Evolutionary conservation across 805 yeast species (phyloP).

Genomic region (Candida ponderosae): DNA sequence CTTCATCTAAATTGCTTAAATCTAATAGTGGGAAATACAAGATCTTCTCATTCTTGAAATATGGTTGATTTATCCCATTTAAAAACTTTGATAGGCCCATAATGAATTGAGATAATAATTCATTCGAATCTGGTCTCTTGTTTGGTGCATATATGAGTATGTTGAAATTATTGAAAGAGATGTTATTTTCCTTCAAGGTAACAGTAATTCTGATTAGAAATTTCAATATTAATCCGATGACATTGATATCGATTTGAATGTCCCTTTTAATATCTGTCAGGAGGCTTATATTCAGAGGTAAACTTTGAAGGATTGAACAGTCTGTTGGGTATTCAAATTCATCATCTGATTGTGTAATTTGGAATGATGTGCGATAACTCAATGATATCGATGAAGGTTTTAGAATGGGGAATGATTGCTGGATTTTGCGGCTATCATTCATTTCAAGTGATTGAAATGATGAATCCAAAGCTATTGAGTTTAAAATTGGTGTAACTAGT

Average conservation of each 20-base stretch:
- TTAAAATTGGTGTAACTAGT: too few species aligned
- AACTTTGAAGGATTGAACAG: too few species aligned
- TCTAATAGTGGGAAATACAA: slow-evolving; percentile 53
- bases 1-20: slow-evolving; percentile 43
- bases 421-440: too few species aligned
- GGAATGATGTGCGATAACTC: too few species aligned
- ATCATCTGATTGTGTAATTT: too few species aligned
- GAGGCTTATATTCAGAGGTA: too few species aligned
- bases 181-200: slow-evolving; percentile 27
- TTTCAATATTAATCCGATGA: slow-evolving; percentile 16
- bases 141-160: slow-evolving; percentile 26
- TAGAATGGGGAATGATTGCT: too few species aligned
- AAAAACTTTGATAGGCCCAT: slow-evolving; percentile 29
- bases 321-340: too few species aligned
- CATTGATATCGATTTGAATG: slow-evolving; percentile 16
- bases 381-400: too few species aligned
- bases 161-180: slow-evolving; percentile 30
- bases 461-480: too few species aligned
- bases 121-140: slow-evolving; percentile 25
- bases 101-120: slow-evolving; percentile 33
- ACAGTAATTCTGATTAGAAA: slow-evolving; percentile 20
- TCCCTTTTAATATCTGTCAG: slow-evolving; percentile 1
- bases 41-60: slow-evolving; percentile 31
- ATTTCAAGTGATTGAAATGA: too few species aligned
- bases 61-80: slow-evolving; percentile 34